Evolutionary conservation across 306 rosid species (phyloP), one percentile per base, ranked within the genome.

Genomic region (Fragaria vesca): DNA sequence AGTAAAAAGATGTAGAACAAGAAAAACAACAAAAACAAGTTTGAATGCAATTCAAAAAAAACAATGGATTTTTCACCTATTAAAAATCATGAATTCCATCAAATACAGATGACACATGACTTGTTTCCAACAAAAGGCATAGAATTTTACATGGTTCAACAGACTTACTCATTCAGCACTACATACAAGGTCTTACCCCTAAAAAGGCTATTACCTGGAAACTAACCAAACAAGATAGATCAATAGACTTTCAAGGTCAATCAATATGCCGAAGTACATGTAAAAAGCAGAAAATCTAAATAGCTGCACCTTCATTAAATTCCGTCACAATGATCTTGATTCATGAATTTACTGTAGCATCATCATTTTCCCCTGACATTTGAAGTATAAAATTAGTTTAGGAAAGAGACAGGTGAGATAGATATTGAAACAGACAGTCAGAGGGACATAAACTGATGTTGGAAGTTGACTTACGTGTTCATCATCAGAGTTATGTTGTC

Each of bases 401-500:
- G 65, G 32, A 5, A 6, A 30, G 24, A 79, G n/a, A 50, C 21
- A 46, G n/a, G 11, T 62, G 67, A 62, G 67, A 61, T 62, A 2
- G 32, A 48, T n/a, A 51, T 47, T 60, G 9, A 46, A 63, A 65
- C 30, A 45, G 46, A 28, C 4, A 6, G 32, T 21, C 28, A 6
- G 47, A 58, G 60, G 26, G 65, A 48, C 28, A 1, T 60, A 69
- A 70, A 71, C 38, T 62, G 74, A 20, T 70, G 26, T 45, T 72
- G 69, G 63, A 28, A 74, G 34, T 57, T 65, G 57, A 87, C 93
- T 87, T 83, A 87, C 97, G 93, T 77, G 75, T 84, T 90, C 97
- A 90, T 93, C 97, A 93, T 93, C 65, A 93, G 73, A 70, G 97
- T 93, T 58, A 93, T 93, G 85, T 89, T 93, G 85, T 93, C 97